phyloP scores from a whole-genome alignment of 2,329 filamentous ascomycete species.

The Laburnicola sp. region DNA sequence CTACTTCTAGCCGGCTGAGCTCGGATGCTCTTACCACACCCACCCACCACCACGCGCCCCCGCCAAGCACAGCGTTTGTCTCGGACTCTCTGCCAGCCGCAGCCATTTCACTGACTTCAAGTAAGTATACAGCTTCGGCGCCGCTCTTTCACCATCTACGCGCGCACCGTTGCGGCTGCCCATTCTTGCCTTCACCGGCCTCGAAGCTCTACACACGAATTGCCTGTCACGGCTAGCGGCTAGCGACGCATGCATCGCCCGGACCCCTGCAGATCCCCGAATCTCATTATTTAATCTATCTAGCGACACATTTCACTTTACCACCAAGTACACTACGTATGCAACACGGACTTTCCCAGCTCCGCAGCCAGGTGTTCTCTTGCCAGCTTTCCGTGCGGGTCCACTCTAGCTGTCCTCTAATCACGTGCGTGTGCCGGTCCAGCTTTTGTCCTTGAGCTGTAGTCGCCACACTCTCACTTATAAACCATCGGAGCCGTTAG shows the following conservation, averaged over 20 bases:
- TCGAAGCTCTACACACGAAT: background rate
- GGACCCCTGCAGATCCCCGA: slow-evolving; percentile 6
- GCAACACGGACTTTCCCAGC: background rate
- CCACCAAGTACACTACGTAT: background rate
- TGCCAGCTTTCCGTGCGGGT: background rate
- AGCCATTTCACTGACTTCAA: too few relatives aligned
- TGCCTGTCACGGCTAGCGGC: background rate
- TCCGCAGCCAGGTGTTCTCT: slow-evolving; percentile 10
- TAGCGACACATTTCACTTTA: background rate
- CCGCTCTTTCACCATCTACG: background rate
- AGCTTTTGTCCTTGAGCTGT: background rate
- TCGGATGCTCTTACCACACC: background rate
- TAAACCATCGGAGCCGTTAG: background rate
- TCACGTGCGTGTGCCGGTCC: background rate
- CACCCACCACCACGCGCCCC: background rate
- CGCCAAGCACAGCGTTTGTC: background rate
- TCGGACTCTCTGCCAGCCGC: too few relatives aligned
- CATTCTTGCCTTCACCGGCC: background rate
- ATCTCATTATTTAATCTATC: slow-evolving; percentile 10
- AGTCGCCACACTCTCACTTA: background rate
- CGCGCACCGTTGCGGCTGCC: background rate
- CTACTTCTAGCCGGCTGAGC: slow-evolving; percentile 9
- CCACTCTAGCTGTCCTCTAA: background rate
- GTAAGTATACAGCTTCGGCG: background rate
- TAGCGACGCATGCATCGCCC: background rate